phyloP scores from a whole-genome alignment of 2,329 filamentous ascomycete genomes.

The Karstenula rhodostoma region DNA sequence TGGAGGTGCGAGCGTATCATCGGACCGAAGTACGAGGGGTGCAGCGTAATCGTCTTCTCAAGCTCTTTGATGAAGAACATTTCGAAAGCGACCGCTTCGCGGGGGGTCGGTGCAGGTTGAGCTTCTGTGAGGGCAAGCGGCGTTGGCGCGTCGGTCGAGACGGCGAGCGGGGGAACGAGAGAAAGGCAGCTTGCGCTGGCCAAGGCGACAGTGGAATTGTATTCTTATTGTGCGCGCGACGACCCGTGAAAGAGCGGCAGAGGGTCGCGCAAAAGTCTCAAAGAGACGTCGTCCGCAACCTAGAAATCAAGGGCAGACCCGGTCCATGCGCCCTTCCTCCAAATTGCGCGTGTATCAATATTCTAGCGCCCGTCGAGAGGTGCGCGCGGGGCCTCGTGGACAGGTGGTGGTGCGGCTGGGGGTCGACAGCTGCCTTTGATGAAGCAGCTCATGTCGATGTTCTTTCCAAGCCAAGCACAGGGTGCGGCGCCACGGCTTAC shows the following conservation, averaged over 20 bases:
- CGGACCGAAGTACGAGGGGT: constrained; percentile 95
- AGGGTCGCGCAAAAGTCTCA: constrained; percentile 27
- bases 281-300: constrained; percentile 42
- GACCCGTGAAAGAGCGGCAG: constrained; percentile 21
- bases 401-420: constrained; percentile 10
- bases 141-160: constrained; percentile 8
- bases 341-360: constrained; percentile 25
- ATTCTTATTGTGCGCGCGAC: constrained; percentile 30
- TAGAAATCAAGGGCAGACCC: constrained; percentile 29
- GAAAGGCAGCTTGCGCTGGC: constrained; percentile 23
- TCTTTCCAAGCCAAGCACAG: background rate
- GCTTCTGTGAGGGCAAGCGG: constrained; percentile 8
- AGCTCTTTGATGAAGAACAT: constrained; percentile 99
- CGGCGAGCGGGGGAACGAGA: constrained; percentile 12
- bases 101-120: constrained; percentile 18
- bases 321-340: constrained; percentile 38
- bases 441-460: background rate
- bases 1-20: constrained; percentile 93
- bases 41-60: constrained; percentile 91
- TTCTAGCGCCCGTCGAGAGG: constrained; percentile 22
- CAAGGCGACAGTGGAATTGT: constrained; percentile 36
- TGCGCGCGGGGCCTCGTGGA: constrained; percentile 12
- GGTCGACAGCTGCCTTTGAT: constrained; percentile 5
- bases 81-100: constrained; percentile 34
- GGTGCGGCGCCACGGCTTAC: background rate